These are phyloP conservation scores for Puccinia coronata DNA, from an alignment of 1,284 basidiomycete genomes.

Conservation along the genomic window DNA sequence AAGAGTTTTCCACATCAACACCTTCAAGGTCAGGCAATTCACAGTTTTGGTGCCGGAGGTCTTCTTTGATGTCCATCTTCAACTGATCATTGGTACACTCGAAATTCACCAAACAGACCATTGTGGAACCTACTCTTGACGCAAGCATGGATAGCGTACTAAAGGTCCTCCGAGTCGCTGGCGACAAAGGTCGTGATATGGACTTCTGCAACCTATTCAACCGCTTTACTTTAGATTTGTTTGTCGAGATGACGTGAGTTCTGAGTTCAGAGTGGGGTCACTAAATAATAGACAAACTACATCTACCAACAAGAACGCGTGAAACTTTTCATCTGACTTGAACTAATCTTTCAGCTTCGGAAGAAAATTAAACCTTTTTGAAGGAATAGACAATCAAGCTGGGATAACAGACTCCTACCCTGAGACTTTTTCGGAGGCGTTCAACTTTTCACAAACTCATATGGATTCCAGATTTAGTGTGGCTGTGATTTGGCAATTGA, in stretches of 20 bases:
- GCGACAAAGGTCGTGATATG: not conserved
- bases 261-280: not conserved
- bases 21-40: conserved; percentile 23
- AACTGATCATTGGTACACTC: not conserved
- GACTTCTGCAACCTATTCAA: conserved; percentile 7
- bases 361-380: not conserved
- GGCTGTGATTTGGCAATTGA: not conserved
- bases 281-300: not conserved
- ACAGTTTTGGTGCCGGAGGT: not conserved
- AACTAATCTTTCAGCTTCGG: not conserved
- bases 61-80: not conserved
- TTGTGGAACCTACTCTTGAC: not conserved
- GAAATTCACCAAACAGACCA: not conserved
- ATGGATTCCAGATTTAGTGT: conserved; percentile 10
- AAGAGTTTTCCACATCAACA: not conserved
- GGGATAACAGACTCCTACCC: not conserved
- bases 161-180: not conserved
- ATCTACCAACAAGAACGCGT: not conserved
- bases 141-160: not conserved
- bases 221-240: conserved; percentile 17
- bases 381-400: not conserved
- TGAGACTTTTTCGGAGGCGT: conserved; percentile 1
- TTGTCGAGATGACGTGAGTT: conserved; percentile 21
- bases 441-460: conserved; percentile 21
- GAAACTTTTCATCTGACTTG: not conserved